Evolutionary conservation across 345 rosid genomes (phyloP).

Genomic region (rapeseed (Brassica napus)): DNA sequence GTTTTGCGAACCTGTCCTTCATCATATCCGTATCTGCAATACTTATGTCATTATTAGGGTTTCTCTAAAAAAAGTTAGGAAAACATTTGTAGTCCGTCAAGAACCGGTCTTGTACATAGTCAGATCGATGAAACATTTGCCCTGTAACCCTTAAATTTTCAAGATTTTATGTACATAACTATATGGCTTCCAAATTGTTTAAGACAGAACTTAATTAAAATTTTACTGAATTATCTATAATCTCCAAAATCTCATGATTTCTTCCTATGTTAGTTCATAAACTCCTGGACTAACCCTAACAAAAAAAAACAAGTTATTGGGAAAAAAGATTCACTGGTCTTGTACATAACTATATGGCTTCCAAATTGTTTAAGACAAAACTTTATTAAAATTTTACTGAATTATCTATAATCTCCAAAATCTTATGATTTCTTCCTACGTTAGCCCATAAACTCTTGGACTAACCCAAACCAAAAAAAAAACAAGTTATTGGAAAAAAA

Average conservation of each 20-base stretch:
- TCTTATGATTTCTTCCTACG: neutral
- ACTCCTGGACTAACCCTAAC: too few species aligned
- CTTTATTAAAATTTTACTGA: neutral
- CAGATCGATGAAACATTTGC: too few species aligned
- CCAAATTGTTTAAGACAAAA: neutral
- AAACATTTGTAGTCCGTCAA: neutral
- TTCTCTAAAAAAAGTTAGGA: neutral
- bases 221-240: too few species aligned
- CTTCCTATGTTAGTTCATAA: too few species aligned
- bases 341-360: too few species aligned
- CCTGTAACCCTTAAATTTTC: neutral
- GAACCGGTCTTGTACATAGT: too few species aligned
- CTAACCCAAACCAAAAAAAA: neutral
- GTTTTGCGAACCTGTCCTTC: slow-evolving; percentile 64
- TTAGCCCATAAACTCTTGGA: neutral
- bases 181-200: neutral
- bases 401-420: neutral
- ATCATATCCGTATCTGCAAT: slow-evolving; percentile 58
- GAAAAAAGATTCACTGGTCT: neutral
- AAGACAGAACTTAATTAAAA: too few species aligned
- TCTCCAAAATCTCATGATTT: too few species aligned
- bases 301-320: neutral
- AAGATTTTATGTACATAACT: neutral
- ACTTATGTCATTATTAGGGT: slow-evolving; percentile 5
- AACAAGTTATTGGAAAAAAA: neutral